Evolutionary conservation across 2,329 filamentous ascomycete genomes (phyloP), one percentile per base, ranked within the genome.

Genomic region (Corniculantispora saksenae): DNA sequence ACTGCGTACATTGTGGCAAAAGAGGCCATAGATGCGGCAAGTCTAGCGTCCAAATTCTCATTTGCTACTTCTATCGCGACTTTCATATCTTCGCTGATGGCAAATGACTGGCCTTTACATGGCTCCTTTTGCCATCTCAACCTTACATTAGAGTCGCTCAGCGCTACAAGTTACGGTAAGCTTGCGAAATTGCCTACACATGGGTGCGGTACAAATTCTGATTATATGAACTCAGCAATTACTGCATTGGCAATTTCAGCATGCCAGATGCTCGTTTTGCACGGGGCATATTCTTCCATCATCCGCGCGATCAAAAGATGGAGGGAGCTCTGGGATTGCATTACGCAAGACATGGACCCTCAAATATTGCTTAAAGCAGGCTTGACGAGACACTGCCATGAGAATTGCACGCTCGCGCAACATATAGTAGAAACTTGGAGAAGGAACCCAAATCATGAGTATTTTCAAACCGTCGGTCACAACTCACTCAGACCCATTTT

Each of bases 351-450:
- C n/a, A 38, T 60, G 45, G 47, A 59, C 40, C 29, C 29, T n/a
- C 1, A 40, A 19, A 7, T 27, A 10, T 10, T 60, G 21, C 47
- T 51, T 3, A 50, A 60, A 32, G 43, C 47, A 19, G 57, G 57
- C 8, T 9, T 60, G 10, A 60, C 57, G 1, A 50, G 57, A 29
- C 57, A 60, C 15, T 60, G 47, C 19, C 21, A 60, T 21, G 35
- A 53, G 21, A 61, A 61, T 35, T 61, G 47, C 19, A 61, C 35
- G 17, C 47, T 54, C 21, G 58, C 58, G 8, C 48, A 15, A 21
- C 32, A 29, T 32, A 13, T 61, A 3, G 32, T 17, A 2, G 29
- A 60, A 27, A 15, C 57, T 5, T 40, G 21, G 19, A 7, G 17
- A 10, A n/a, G 3, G 1, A 13, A 48, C 2, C 55, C 38, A 12